Conservation (phyloP, 768 basidiomycete genomes). For the Auricularia sp. region DNA sequence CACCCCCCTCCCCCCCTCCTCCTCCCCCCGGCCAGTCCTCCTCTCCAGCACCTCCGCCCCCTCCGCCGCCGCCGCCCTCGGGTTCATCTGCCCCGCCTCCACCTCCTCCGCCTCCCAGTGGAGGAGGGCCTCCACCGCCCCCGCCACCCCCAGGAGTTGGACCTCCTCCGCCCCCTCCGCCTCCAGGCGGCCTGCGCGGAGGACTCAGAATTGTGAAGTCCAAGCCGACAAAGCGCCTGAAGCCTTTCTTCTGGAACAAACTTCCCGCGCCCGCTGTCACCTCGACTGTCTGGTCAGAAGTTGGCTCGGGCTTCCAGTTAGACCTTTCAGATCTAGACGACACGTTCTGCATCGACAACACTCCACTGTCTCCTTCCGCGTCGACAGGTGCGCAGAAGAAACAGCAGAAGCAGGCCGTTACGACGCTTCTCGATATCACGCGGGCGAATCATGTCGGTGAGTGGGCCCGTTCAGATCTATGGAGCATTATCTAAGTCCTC, state of each 20-base stretch:
- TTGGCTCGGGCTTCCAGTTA: constrained; percentile 31
- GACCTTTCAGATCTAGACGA: constrained; percentile 63
- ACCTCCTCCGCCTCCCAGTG: constrained; percentile 20
- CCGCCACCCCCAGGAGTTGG: constrained; percentile 24
- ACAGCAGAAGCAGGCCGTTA: constrained; percentile 43
- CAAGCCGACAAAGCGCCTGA: constrained; percentile 48
- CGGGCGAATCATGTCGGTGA: constrained; percentile 77
- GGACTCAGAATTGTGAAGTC: constrained; percentile 21
- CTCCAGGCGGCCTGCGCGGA: constrained; percentile 13
- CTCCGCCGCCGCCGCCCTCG: constrained; percentile 8
- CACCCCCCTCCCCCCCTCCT: constrained; percentile 14
- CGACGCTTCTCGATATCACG: constrained; percentile 67
- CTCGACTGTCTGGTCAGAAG: constrained; percentile 64
- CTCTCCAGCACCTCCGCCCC: constrained; percentile 15
- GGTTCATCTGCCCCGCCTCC: constrained; percentile 10
- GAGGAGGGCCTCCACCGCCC: constrained; percentile 25
- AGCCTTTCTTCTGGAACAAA: constrained; percentile 92
- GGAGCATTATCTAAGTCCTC: no score
- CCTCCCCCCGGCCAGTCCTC: constrained; percentile 16
- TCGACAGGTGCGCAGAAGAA: constrained; percentile 24
- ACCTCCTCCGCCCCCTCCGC: constrained; percentile 1
- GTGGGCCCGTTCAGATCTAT: constrained; percentile 10
- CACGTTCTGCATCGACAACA: constrained; percentile 54
- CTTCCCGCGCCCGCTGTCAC: constrained; percentile 32
- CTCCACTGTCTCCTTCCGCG: constrained; percentile 30